Percentiles rank a stretch among this genome's conserved stretches.
phyloP scores from a whole-genome alignment of 129 eudicot species.

The Escallonia herrerae region DNA sequence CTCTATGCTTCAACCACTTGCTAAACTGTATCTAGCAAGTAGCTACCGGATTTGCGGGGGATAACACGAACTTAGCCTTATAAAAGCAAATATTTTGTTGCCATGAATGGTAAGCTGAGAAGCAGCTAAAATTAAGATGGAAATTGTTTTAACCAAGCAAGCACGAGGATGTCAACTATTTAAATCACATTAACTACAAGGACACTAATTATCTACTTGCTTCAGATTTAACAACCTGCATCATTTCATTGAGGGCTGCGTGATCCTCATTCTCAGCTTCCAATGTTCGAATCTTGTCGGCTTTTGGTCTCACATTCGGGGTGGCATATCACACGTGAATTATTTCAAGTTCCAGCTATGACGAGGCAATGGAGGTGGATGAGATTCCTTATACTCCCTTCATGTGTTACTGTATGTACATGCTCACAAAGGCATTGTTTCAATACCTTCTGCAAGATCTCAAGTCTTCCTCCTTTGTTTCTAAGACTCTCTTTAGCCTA shows the following conservation, averaged over 20 bases:
- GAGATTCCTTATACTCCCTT: conserved; percentile 14
- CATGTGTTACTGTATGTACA: neutral
- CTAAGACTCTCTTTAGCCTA: neutral
- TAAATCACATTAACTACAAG: too few relatives aligned
- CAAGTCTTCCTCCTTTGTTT: neutral
- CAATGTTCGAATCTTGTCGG: neutral
- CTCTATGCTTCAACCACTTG: too few relatives aligned
- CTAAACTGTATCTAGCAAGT: too few relatives aligned
- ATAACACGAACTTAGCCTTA: too few relatives aligned
- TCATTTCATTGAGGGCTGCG: neutral
- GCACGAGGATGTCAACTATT: too few relatives aligned
- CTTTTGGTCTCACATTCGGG: neutral
- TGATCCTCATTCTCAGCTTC: conserved; percentile 3
- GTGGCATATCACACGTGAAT: neutral
- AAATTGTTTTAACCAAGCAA: too few relatives aligned
- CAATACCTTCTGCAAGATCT: neutral
- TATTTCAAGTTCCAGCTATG: conserved; percentile 2
- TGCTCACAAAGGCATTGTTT: neutral
- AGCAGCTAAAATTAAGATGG: too few relatives aligned
- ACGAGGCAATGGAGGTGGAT: conserved; percentile 3
- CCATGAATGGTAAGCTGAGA: too few relatives aligned
- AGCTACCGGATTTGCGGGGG: too few relatives aligned
- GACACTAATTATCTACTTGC: neutral
- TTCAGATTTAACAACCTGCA: neutral
- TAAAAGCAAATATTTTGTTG: too few relatives aligned